phyloP scores from a whole-genome alignment of 2,329 filamentous ascomycete genomes.

The Neofusicoccum sp. region DNA sequence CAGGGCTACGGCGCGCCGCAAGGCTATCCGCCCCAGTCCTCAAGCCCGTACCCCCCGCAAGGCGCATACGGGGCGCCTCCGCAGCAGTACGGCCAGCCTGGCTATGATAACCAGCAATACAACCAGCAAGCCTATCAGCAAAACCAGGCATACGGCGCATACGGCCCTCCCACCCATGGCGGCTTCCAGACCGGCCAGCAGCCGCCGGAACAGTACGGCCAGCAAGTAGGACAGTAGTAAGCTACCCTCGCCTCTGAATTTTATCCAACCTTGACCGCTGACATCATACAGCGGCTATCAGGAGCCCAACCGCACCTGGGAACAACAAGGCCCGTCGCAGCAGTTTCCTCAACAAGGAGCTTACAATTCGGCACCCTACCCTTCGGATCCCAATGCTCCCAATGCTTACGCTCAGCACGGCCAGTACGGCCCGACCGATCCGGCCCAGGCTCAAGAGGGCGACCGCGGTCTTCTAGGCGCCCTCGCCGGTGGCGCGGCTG shows the following conservation, averaged over 20 bases:
- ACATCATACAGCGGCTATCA: constrained; percentile 1
- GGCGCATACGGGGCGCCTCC: constrained; percentile 18
- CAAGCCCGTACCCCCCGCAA: constrained; percentile 21
- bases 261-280: not conserved
- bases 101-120: constrained; percentile 4
- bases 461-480: constrained; percentile 59
- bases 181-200: constrained; percentile 50
- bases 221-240: constrained; percentile 7
- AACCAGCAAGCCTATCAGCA: constrained; percentile 18
- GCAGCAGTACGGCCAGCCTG: constrained; percentile 22
- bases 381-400: constrained; percentile 29
- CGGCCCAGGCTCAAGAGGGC: constrained; percentile 46
- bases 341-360: constrained; percentile 31
- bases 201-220: constrained; percentile 7
- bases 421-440: constrained; percentile 37
- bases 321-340: constrained; percentile 16
- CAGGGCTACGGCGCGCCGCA: constrained; percentile 26
- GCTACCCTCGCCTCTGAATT: not conserved
- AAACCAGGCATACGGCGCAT: constrained; percentile 37
- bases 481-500: constrained; percentile 56
- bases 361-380: constrained; percentile 25
- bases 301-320: constrained; percentile 2
- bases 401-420: not conserved
- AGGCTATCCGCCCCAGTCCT: constrained; percentile 20
- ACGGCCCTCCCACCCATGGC: constrained; percentile 48